A percentile compares a stretch with the other conserved stretches of the same genome.
Evolutionary conservation across 306 rosid genomes (phyloP).

Genomic region (Senna tora): DNA sequence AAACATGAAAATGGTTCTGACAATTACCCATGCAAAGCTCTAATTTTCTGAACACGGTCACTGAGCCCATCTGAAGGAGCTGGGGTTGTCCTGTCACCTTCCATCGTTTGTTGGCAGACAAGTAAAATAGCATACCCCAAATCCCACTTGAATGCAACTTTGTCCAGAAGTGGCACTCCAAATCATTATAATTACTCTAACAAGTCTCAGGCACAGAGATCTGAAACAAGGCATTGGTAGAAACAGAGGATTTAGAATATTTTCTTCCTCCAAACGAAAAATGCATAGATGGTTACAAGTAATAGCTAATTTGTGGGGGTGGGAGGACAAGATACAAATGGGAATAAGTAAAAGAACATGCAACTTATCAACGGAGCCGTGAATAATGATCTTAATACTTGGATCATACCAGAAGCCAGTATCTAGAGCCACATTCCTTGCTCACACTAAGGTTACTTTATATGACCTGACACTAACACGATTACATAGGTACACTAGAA

Average conservation of each 20-base stretch:
- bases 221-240: slow-evolving; percentile 18
- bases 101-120: slow-evolving; percentile 61
- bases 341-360: not conserved
- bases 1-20: slow-evolving; percentile 1
- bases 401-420: slow-evolving; percentile 9
- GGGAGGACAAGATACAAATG: not conserved
- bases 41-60: slow-evolving; percentile 55
- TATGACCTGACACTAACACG: not conserved
- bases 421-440: not conserved
- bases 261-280: slow-evolving; percentile 7
- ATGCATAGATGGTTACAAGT: not conserved
- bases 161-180: slow-evolving; percentile 50
- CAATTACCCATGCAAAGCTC: slow-evolving; percentile 73
- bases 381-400: not conserved
- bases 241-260: slow-evolving; percentile 25
- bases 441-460: not conserved
- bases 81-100: slow-evolving; percentile 55
- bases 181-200: slow-evolving; percentile 63
- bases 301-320: not conserved
- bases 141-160: slow-evolving; percentile 51
- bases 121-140: slow-evolving; percentile 55
- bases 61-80: slow-evolving; percentile 53
- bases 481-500: not conserved
- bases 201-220: slow-evolving; percentile 40
- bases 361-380: not conserved